phyloP scores from a whole-genome alignment of 2,329 filamentous ascomycete species.

The Bisporella sp. region DNA sequence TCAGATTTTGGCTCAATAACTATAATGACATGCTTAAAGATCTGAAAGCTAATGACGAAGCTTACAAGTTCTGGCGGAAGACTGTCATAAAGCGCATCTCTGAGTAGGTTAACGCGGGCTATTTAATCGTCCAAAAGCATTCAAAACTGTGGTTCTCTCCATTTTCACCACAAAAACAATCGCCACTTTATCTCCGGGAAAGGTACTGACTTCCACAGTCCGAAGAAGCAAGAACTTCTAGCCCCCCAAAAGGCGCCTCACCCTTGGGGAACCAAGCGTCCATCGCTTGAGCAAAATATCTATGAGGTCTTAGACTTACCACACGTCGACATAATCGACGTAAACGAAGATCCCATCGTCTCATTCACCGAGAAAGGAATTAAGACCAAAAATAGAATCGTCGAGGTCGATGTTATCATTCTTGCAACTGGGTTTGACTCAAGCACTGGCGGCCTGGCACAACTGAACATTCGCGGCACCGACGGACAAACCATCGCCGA shows the following conservation, averaged over 20 bases:
- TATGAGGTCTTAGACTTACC: conserved; percentile 41
- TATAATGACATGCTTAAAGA: conserved; percentile 40
- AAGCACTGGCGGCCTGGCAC: conserved; percentile 26
- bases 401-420: conserved; percentile 27
- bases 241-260: conserved; percentile 39
- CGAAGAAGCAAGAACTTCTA: conserved; percentile 34
- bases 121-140: no score
- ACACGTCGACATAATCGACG: conserved; percentile 39
- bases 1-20: conserved; percentile 36
- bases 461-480: conserved; percentile 26
- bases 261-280: conserved; percentile 39
- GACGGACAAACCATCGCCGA: conserved; percentile 26
- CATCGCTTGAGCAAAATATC: conserved; percentile 39
- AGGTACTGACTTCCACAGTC: neutral
- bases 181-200: no score
- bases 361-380: conserved; percentile 32
- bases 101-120: no score
- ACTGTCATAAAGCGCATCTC: neutral
- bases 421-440: conserved; percentile 33
- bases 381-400: conserved; percentile 18
- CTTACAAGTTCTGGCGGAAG: conserved; percentile 9
- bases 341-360: conserved; percentile 36
- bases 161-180: no score
- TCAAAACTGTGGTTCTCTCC: no score
- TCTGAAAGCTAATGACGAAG: conserved; percentile 32